Percentiles rank a stretch among this genome's conserved stretches.
These are phyloP conservation scores for Reutealis trisperma DNA, from an alignment of 345 rosid species.

Conservation along the genomic window DNA sequence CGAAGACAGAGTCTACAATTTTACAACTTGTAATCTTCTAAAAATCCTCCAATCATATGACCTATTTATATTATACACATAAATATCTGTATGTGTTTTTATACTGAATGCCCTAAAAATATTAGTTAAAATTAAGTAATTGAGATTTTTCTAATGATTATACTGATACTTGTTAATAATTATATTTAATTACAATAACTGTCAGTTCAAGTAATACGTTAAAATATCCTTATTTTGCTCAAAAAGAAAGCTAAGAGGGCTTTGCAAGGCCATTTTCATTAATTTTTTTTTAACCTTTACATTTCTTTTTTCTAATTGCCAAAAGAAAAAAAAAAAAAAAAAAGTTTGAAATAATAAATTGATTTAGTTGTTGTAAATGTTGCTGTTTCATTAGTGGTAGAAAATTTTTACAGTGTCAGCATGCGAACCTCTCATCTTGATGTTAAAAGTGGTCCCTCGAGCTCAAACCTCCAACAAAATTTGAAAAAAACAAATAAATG, in stretches of 20 bases:
- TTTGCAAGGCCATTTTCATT: background rate
- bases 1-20: background rate
- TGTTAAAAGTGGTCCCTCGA: background rate
- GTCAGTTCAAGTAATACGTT: too few relatives aligned
- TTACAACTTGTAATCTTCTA: slow-evolving; percentile 24
- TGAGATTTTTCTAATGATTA: too few relatives aligned
- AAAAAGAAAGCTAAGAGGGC: background rate
- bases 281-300: too few relatives aligned
- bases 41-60: background rate
- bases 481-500: background rate
- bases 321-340: too few relatives aligned
- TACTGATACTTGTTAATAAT: too few relatives aligned
- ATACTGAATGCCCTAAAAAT: too few relatives aligned
- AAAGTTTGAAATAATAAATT: background rate
- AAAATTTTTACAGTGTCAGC: background rate
- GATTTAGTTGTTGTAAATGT: slow-evolving; percentile 1
- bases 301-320: too few relatives aligned
- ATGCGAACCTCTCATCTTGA: slow-evolving; percentile 16
- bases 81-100: too few relatives aligned
- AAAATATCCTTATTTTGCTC: too few relatives aligned
- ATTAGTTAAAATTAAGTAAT: too few relatives aligned
- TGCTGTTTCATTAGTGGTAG: background rate
- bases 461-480: background rate
- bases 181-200: too few relatives aligned
- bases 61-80: too few relatives aligned